Evolutionary conservation across 768 basidiomycete genomes (phyloP).

Genomic region (Strobilomyces confusus): DNA sequence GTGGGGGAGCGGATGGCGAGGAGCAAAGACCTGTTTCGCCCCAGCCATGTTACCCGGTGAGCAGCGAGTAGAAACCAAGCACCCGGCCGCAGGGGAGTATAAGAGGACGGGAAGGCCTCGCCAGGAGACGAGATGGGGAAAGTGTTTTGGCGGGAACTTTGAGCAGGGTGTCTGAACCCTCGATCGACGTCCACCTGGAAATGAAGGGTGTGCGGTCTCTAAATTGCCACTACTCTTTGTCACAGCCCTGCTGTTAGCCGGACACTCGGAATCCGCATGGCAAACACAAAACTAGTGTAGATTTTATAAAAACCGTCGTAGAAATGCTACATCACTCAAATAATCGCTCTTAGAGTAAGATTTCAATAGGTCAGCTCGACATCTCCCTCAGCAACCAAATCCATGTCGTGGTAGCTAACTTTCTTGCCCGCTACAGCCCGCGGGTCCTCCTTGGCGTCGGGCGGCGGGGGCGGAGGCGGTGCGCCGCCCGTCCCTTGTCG

Average conservation of each 20-base stretch:
- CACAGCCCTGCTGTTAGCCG: constrained; percentile 16
- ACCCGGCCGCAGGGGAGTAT: constrained; percentile 8
- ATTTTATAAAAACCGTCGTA: constrained; percentile 27
- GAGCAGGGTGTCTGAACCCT: constrained; percentile 21
- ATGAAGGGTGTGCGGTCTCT: constrained; percentile 18
- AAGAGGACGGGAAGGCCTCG: constrained; percentile 19
- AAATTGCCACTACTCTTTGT: constrained; percentile 27
- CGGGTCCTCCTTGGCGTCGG: constrained; percentile 90
- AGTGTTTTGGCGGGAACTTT: constrained; percentile 13
- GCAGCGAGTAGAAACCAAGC: constrained; percentile 16
- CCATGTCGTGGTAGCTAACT: constrained; percentile 95
- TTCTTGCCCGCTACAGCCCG: constrained; percentile 83
- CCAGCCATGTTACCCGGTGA: constrained; percentile 23
- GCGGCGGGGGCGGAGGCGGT: constrained; percentile 74
- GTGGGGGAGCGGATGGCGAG: constrained; percentile 44
- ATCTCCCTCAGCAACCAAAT: constrained; percentile 82
- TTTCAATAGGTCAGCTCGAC: constrained; percentile 48
- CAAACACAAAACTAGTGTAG: constrained; percentile 15
- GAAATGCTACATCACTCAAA: constrained; percentile 21
- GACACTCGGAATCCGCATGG: constrained; percentile 24
- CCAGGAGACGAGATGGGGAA: constrained; percentile 24
- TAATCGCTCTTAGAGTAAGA: constrained; percentile 26
- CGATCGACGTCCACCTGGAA: constrained; percentile 25
- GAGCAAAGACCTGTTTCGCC: constrained; percentile 39
- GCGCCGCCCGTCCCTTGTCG: constrained; percentile 42